Conservation (phyloP, 2,329 filamentous ascomycete species). For the Diaporthe australafricana region DNA sequence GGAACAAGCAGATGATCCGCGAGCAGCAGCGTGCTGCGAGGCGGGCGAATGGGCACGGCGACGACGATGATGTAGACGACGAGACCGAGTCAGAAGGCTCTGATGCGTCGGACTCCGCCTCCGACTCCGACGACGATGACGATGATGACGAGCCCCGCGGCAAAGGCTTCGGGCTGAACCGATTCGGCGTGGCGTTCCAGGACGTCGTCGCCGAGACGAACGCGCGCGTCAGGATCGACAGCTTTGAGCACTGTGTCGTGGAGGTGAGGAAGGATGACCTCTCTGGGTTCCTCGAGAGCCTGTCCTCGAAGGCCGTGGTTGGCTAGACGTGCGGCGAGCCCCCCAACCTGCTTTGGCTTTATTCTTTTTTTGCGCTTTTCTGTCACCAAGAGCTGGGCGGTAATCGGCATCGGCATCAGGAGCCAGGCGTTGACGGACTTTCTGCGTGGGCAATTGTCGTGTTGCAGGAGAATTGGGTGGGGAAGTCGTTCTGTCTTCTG, state of each 20-base stretch:
- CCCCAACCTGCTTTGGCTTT: neutral
- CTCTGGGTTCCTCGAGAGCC: constrained; percentile 86
- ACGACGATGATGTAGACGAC: constrained; percentile 61
- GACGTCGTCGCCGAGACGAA: constrained; percentile 94
- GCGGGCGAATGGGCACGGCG: constrained; percentile 57
- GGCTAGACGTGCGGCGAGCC: constrained; percentile 55
- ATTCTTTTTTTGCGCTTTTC: constrained; percentile 3
- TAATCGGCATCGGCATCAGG: constrained; percentile 24
- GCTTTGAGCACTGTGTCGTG: constrained; percentile 96
- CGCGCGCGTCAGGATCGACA: constrained; percentile 90
- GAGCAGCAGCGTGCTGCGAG: constrained; percentile 72
- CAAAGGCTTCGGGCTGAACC: constrained; percentile 82
- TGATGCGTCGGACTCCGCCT: constrained; percentile 53
- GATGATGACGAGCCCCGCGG: constrained; percentile 65
- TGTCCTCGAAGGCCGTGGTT: constrained; percentile 91
- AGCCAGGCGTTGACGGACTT: constrained; percentile 35
- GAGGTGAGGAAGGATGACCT: constrained; percentile 98
- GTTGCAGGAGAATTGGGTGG: neutral
- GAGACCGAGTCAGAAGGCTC: constrained; percentile 58
- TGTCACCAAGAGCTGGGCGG: constrained; percentile 8
- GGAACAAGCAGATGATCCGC: constrained; percentile 67
- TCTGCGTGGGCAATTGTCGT: neutral
- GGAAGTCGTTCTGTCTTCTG: neutral
- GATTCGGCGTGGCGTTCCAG: constrained; percentile 95
- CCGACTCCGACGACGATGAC: constrained; percentile 54